Conservation (phyloP, 192 early-diverging fungal genomes). For the Backusella macrospora region DNA sequence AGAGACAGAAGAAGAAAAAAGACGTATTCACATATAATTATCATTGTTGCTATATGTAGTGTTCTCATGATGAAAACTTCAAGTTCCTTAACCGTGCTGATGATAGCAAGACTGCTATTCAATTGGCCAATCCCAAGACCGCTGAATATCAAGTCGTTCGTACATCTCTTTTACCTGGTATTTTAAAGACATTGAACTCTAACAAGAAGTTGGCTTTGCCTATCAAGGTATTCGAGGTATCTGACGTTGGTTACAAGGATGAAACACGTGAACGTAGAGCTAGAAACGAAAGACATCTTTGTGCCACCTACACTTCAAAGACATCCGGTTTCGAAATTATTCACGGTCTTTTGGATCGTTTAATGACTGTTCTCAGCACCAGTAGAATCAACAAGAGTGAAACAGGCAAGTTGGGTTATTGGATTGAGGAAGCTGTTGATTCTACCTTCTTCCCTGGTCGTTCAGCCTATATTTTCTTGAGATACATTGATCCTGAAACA, state of each 20-base stretch:
- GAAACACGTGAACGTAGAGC: conserved; percentile 76
- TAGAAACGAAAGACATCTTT: conserved; percentile 87
- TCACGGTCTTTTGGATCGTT: conserved; percentile 90
- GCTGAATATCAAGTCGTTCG: conserved; percentile 92
- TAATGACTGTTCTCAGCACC: conserved; percentile 81
- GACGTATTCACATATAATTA: background rate
- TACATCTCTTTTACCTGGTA: conserved; percentile 87
- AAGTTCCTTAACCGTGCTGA: conserved; percentile 83
- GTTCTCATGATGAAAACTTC: conserved; percentile 98
- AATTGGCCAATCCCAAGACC: conserved; percentile 91
- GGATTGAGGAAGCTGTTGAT: conserved; percentile 77
- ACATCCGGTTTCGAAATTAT: conserved; percentile 86
- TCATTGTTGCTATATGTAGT: conserved; percentile 52
- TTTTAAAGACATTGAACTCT: conserved; percentile 89
- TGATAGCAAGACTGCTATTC: conserved; percentile 77
- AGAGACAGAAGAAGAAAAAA: too few species aligned
- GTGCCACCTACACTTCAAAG: conserved; percentile 83
- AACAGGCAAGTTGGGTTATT: conserved; percentile 68
- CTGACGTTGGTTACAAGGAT: conserved; percentile 92
- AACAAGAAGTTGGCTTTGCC: conserved; percentile 91
- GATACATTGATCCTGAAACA: conserved; percentile 45
- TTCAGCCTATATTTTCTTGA: conserved; percentile 83
- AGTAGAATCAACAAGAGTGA: conserved; percentile 46
- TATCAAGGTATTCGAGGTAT: conserved; percentile 95
- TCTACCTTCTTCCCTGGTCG: conserved; percentile 92